phyloP scores from a whole-genome alignment of 495 filamentous ascomycete genomes.

The Monascus purpureus region DNA sequence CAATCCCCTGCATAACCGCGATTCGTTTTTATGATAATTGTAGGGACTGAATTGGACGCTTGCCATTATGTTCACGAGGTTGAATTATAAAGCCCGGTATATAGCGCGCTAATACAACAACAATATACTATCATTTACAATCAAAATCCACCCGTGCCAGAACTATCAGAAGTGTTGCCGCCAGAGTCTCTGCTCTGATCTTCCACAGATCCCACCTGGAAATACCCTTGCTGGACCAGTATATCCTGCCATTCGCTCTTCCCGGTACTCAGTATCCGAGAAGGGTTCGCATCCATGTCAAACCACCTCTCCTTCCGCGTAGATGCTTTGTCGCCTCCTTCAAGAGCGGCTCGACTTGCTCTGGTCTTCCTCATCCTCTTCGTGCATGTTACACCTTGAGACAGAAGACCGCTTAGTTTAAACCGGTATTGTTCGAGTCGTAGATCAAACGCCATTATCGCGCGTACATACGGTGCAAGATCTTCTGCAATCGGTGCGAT shows the following conservation, averaged over 20 bases:
- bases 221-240: constrained; percentile 22
- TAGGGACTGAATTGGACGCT: no score
- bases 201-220: constrained; percentile 14
- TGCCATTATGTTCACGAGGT: no score
- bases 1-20: no score
- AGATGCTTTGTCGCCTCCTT: constrained; percentile 59
- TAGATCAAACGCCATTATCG: constrained; percentile 63
- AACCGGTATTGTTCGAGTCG: constrained; percentile 52
- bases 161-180: no score
- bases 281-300: constrained; percentile 46
- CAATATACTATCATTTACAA: no score
- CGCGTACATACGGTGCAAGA: constrained; percentile 69
- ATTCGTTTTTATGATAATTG: no score
- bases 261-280: constrained; percentile 51
- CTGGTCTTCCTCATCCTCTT: constrained; percentile 66
- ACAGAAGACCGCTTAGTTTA: constrained; percentile 46
- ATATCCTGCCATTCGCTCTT: constrained; percentile 47
- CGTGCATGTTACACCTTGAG: constrained; percentile 31
- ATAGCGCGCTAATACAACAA: no score
- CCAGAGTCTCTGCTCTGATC: no score
- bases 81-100: no score
- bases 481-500: constrained; percentile 51
- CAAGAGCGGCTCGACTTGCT: constrained; percentile 66
- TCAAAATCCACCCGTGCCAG: no score
- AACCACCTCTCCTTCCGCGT: constrained; percentile 73